These are phyloP conservation scores for Harringtonia aguacate DNA, from an alignment of 2,329 filamentous ascomycete genomes.

Conservation along the genomic window DNA sequence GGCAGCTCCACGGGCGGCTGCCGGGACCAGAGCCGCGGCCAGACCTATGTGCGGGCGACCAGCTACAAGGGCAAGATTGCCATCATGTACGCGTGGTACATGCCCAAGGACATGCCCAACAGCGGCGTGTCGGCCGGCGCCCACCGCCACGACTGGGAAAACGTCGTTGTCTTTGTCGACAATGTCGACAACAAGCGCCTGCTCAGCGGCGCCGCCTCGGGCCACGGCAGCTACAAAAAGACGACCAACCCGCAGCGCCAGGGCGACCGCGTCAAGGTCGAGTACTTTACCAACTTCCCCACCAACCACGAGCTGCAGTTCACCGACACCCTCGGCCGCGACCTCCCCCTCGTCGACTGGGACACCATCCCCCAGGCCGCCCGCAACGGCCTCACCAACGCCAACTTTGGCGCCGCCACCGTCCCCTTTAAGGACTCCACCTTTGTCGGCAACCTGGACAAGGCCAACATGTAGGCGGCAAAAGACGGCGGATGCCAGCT, in stretches of 20 bases:
- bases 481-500: too few species aligned
- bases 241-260: slow-evolving; percentile 10
- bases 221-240: slow-evolving; percentile 22
- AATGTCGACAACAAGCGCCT: slow-evolving; percentile 16
- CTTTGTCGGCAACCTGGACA: slow-evolving; percentile 3
- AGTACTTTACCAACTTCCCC: slow-evolving; percentile 21
- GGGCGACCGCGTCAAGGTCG: slow-evolving; percentile 16
- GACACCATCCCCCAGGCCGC: slow-evolving; percentile 23
- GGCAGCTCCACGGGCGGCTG: slow-evolving; percentile 19
- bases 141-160: slow-evolving; percentile 28
- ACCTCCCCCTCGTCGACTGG: slow-evolving; percentile 28
- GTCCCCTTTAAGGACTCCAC: slow-evolving; percentile 24
- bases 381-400: slow-evolving; percentile 20
- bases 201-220: slow-evolving; percentile 22
- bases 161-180: slow-evolving; percentile 20
- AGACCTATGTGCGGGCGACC: slow-evolving; percentile 23
- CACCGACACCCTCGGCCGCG: slow-evolving; percentile 21
- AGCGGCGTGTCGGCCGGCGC: slow-evolving; percentile 17
- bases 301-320: slow-evolving; percentile 26
- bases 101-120: slow-evolving; percentile 30
- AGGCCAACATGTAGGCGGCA: too few species aligned
- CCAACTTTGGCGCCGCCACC: slow-evolving; percentile 27
- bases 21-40: slow-evolving; percentile 18
- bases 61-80: slow-evolving; percentile 16
- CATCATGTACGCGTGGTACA: slow-evolving; percentile 32